phyloP scores from a whole-genome alignment of 2,329 filamentous ascomycete species.

The Fusarium humuli region DNA sequence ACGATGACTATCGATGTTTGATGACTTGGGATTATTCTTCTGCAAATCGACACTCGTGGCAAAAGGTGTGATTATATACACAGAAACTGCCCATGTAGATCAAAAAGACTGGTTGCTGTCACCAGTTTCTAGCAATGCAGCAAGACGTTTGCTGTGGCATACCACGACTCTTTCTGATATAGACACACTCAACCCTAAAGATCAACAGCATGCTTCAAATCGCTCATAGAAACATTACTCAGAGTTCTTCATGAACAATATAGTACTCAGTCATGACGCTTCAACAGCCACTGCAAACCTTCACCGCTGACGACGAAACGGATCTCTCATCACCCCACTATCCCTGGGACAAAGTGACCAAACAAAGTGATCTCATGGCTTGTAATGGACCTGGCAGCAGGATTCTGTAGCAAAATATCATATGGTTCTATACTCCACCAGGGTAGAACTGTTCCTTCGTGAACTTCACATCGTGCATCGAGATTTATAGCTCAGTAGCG shows the following conservation, averaged over 20 bases:
- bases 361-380: background rate
- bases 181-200: background rate
- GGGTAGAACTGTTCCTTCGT: background rate
- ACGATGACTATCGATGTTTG: background rate
- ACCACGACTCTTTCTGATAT: background rate
- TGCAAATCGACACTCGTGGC: background rate
- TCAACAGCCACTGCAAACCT: background rate
- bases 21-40: background rate
- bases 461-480: background rate
- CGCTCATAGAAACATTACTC: too few relatives aligned
- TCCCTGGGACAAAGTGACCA: background rate
- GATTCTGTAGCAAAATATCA: background rate
- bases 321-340: constrained; percentile 9
- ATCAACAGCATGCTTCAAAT: background rate
- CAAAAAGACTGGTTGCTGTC: background rate
- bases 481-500: background rate
- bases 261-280: background rate
- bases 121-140: background rate
- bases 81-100: background rate
- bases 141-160: background rate
- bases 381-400: background rate
- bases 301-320: constrained; percentile 7
- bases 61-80: background rate
- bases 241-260: background rate
- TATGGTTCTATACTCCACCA: background rate